Percentiles rank a stretch among this genome's conserved stretches.
Evolutionary conservation across 768 basidiomycete genomes (phyloP).

Genomic region (Daedaleopsis nitida): DNA sequence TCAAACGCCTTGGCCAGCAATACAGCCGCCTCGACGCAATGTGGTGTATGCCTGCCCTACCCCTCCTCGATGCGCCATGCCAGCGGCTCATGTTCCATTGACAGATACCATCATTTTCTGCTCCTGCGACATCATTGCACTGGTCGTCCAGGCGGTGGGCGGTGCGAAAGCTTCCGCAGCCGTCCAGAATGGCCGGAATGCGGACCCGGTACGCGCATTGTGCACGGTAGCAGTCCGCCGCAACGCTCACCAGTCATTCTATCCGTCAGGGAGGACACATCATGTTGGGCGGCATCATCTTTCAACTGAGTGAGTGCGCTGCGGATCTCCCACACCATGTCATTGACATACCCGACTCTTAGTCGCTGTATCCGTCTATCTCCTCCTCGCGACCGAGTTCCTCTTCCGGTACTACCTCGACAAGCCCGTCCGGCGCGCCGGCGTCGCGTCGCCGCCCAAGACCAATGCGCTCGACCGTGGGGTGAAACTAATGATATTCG

Average conservation of each 20-base stretch:
- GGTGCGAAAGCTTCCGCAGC: conserved; percentile 50
- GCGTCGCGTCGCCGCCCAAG: conserved; percentile 9
- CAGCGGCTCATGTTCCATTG: background rate
- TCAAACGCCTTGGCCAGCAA: conserved; percentile 42
- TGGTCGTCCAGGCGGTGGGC: conserved; percentile 66
- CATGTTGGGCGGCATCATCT: conserved; percentile 65
- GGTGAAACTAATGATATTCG: conserved; percentile 36
- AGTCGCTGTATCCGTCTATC: conserved; percentile 47
- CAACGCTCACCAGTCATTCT: background rate
- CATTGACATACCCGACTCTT: background rate
- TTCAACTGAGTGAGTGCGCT: conserved; percentile 50
- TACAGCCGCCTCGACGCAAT: conserved; percentile 50
- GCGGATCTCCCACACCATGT: background rate
- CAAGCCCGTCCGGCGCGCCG: conserved; percentile 32
- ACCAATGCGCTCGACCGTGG: conserved; percentile 18
- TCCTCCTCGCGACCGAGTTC: conserved; percentile 46
- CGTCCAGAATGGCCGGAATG: conserved; percentile 21
- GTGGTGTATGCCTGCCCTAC: conserved; percentile 38
- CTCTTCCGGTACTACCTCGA: conserved; percentile 40
- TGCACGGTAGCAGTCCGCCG: too few relatives aligned
- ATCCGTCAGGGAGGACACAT: conserved; percentile 45
- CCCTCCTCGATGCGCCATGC: background rate
- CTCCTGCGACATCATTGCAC: conserved; percentile 54
- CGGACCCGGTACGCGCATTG: conserved; percentile 23
- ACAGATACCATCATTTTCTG: conserved; percentile 47